A percentile compares a stretch with the other conserved stretches of the same genome.
These are phyloP conservation scores for Trichoderma koningiopsis DNA, from an alignment of 2,329 filamentous ascomycete genomes.

Conservation along the genomic window DNA sequence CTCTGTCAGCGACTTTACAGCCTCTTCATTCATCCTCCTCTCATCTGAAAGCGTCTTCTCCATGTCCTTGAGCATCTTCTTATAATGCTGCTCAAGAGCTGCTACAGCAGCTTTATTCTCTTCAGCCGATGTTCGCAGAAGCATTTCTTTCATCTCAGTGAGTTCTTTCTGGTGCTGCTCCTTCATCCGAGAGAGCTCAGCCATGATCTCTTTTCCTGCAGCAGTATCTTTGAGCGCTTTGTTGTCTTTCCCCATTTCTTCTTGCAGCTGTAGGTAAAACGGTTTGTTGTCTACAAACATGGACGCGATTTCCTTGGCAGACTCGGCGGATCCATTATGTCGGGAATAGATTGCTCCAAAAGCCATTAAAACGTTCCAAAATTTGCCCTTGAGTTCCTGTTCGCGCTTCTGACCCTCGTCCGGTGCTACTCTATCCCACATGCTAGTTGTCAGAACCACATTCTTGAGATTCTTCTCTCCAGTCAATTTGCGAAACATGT, in stretches of 20 bases:
- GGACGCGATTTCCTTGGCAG: not conserved
- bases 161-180: constrained; percentile 18
- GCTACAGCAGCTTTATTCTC: constrained; percentile 13
- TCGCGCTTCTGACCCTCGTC: constrained; percentile 24
- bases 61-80: constrained; percentile 5
- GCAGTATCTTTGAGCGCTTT: constrained; percentile 24
- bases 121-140: not conserved
- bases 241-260: constrained; percentile 26
- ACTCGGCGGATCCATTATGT: constrained; percentile 1
- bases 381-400: constrained; percentile 13
- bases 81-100: constrained; percentile 6
- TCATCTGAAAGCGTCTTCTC: constrained; percentile 5
- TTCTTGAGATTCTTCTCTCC: constrained; percentile 39
- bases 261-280: constrained; percentile 7
- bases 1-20: constrained; percentile 9
- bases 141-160: constrained; percentile 21
- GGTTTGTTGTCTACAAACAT: constrained; percentile 18
- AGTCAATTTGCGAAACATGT: constrained; percentile 44
- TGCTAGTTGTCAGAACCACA: constrained; percentile 42
- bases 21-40: constrained; percentile 18
- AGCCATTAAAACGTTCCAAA: constrained; percentile 21
- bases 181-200: constrained; percentile 15
- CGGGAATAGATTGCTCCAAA: not conserved
- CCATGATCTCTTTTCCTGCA: constrained; percentile 21
- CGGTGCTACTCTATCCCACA: constrained; percentile 35